These are phyloP conservation scores for Serendipita sp. DNA, from an alignment of 768 basidiomycete species.

Conservation along the genomic window DNA sequence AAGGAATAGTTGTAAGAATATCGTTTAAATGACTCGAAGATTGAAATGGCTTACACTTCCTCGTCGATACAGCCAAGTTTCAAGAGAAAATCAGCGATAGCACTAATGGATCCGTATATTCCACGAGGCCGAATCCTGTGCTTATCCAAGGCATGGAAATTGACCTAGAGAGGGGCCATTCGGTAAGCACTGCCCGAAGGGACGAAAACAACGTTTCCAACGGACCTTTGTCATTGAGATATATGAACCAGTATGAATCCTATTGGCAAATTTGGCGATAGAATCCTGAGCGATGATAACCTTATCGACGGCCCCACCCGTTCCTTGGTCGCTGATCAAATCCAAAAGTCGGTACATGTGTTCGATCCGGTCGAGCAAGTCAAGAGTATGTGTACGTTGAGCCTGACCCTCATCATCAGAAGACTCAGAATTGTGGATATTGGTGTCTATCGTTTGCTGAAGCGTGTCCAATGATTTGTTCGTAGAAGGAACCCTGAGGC, in stretches of 20 bases:
- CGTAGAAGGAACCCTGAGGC: not conserved
- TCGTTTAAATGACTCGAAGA: not conserved
- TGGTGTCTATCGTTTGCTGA: not conserved
- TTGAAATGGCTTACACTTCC: conserved; percentile 22
- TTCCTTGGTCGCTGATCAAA: conserved; percentile 33
- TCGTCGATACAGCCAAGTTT: conserved; percentile 24
- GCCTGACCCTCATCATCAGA: not conserved
- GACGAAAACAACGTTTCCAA: not conserved
- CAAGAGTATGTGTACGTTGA: not conserved
- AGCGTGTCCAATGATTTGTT: not conserved
- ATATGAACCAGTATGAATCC: conserved; percentile 36
- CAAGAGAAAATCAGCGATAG: conserved; percentile 32
- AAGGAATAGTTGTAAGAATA: not conserved
- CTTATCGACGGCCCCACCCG: conserved; percentile 34
- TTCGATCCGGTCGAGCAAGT: conserved; percentile 18
- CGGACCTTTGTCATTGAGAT: conserved; percentile 30
- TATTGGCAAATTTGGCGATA: conserved; percentile 33
- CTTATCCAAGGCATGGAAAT: conserved; percentile 37
- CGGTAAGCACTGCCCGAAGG: not conserved
- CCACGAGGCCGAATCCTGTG: conserved; percentile 34
- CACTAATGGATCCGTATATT: conserved; percentile 38
- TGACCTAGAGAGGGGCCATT: conserved; percentile 19
- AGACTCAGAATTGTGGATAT: not conserved
- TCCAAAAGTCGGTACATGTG: conserved; percentile 40
- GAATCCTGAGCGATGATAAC: conserved; percentile 43